Base-by-base conservation (phyloP, 2,329 filamentous ascomycete species). In the Exophiala sp. region DNA sequence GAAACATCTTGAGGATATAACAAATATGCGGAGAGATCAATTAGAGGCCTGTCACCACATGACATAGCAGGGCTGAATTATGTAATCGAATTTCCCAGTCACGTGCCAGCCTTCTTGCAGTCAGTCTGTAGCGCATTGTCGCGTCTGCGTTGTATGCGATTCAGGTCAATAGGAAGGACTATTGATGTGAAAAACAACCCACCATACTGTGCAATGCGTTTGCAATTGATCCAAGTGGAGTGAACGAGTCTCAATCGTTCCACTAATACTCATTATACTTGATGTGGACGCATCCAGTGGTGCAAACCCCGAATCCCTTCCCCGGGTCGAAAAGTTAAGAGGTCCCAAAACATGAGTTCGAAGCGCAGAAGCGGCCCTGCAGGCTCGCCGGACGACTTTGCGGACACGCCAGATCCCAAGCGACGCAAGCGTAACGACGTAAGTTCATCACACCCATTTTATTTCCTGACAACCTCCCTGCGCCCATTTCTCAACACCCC, bases 361-460 rank as follows among this genome's bases (percentile, higher is more conserved):
- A 85, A 84, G 75, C 78, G 82, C 69, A 83, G 83, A 71, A 75
- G 75, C 40, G 72, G 74, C 51, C 67, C 68, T 63, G 70, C 71
- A 58, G 73, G 72, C 61, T 74, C 72, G 62, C 73, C 77, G 50
- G 79, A 81, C 50, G 66, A 60, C 54, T 57, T 57, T 60, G 47
- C 69, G 62, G 78, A 78, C 59, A 73, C 75, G 63, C 79, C 78
- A 66, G 75, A 78, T 65, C 71, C 77, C 58, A 85, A 84, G 75
- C 78, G 61, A 58, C 55, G 60, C 54, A 63, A 63, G 56, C 61
- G 60, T 44, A 62, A 59, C 57, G 61, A 61, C 57, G 61, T 63
- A 60, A 61, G 61, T 62, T 46, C 48, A 52, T 45, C 42, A 35
- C 29, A 20, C 36, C 47, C 43, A 50, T 57, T 57, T 46, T 50